phyloP scores from a whole-genome alignment of 441 rosid genomes.

The Aleurites moluccanus region DNA sequence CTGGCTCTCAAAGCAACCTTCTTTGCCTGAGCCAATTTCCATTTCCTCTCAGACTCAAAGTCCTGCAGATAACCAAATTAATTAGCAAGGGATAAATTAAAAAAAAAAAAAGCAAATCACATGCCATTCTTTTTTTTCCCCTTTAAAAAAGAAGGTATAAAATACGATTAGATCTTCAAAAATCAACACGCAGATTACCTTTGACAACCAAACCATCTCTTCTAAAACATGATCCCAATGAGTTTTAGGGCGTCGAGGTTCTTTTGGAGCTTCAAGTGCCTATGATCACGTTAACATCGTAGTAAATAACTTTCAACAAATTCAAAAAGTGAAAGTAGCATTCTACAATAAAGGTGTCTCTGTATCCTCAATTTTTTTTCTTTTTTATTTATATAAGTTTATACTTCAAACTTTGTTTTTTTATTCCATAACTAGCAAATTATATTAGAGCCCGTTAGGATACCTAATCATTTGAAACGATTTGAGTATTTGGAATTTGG shows the following conservation, averaged over 20 bases:
- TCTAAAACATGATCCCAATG: conserved; percentile 99
- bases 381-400: neutral
- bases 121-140: neutral
- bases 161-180: neutral
- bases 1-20: conserved; percentile 95
- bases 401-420: neutral
- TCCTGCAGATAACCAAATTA: conserved; percentile 55
- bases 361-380: neutral
- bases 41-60: conserved; percentile 98
- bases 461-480: no score
- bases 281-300: conserved; percentile 29
- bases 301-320: conserved; percentile 10
- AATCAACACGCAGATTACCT: conserved; percentile 49
- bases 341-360: neutral
- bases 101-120: neutral
- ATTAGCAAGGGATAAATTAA: conserved; percentile 35
- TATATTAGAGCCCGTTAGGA: neutral
- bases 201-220: conserved; percentile 98
- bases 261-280: conserved; percentile 98
- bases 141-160: neutral
- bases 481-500: no score
- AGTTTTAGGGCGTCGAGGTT: conserved; percentile 92
- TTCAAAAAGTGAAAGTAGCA: neutral
- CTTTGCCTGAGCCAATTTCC: conserved; percentile 97
- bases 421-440: neutral